Evolutionary conservation across 495 filamentous ascomycete genomes (phyloP), one percentile per base, ranked within the genome.

Genomic region (Glonium stellatum): DNA sequence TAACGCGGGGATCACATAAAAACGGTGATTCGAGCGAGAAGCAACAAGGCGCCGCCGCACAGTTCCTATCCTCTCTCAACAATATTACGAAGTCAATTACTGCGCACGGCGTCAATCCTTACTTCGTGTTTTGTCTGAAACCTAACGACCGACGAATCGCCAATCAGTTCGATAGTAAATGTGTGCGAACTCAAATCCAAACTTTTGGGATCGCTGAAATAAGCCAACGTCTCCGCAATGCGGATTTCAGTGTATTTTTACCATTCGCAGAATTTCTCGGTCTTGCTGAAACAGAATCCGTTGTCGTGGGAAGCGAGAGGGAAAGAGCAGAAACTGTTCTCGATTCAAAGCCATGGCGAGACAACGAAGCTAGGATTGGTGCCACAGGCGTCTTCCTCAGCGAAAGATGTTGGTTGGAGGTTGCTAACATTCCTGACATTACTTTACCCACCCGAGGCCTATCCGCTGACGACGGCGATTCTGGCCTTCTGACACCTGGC

Each of bases 91-190:
- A 88, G 65, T 89, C 88, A 39, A 76, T 98, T 47, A 88, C 83
- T 35, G 84, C 88, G 8, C 77, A 84, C 8, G 89, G 89, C 67
- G 84, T 89, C 10, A 98, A 97, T 68, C 83, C 88, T 13, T 98
- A 97, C 69, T 97, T 97, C 67, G 82, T 98, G 27, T 96, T 98
- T 75, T 97, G 93, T 66, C 77, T 98, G 53, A 97, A 98, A 73
- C 93, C 93, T 8, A 98, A 98, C 69, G 93, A 97, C 73, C 83
- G 93, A 19, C 86, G 92, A 25, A 98, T 98, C 62, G 92, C 93
- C 53, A 97, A 98, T 63, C 93, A 97, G 70, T 97, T 97, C 64
- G 93, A 98, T 71, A 96, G 90, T 78, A 97, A 98, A 73, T 97
- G 92, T 69, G 93, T 98, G 23, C 84, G 93, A 15, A 87, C 87